Evolutionary conservation across 2,329 filamentous ascomycete species (phyloP).

Genomic region (Rutstroemia sp.): DNA sequence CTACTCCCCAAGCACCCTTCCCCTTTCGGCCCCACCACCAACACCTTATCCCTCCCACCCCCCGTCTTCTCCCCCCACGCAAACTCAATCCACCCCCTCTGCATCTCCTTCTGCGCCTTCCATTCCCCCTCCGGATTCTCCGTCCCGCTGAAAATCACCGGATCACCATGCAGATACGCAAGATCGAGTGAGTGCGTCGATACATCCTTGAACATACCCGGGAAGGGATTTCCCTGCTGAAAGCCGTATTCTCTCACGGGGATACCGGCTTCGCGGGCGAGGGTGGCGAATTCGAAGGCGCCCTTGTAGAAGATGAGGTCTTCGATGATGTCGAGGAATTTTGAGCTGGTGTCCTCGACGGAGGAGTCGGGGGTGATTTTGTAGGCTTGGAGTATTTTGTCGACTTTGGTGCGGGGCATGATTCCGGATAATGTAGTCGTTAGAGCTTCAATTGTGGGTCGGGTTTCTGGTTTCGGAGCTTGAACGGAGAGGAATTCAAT

Average conservation of each 20-base stretch:
- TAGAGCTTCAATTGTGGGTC: neutral
- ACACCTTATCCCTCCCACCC: neutral
- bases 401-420: neutral
- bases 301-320: neutral
- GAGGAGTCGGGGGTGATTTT: neutral
- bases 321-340: neutral
- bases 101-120: neutral
- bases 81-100: constrained; percentile 4
- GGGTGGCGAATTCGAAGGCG: neutral
- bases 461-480: neutral
- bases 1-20: neutral
- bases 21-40: neutral
- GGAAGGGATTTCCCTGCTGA: constrained; percentile 5
- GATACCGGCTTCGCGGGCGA: neutral
- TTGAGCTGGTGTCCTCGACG: neutral
- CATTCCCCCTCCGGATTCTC: constrained; percentile 1
- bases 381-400: neutral
- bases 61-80: neutral
- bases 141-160: constrained; percentile 4
- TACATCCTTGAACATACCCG: neutral
- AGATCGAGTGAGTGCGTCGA: constrained; percentile 8
- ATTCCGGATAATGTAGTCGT: neutral
- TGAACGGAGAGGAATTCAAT: neutral
- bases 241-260: constrained; percentile 8
- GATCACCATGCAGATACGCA: constrained; percentile 9